Conservation (phyloP, 192 early-diverging fungal genomes). For the Coemansia sp. region DNA sequence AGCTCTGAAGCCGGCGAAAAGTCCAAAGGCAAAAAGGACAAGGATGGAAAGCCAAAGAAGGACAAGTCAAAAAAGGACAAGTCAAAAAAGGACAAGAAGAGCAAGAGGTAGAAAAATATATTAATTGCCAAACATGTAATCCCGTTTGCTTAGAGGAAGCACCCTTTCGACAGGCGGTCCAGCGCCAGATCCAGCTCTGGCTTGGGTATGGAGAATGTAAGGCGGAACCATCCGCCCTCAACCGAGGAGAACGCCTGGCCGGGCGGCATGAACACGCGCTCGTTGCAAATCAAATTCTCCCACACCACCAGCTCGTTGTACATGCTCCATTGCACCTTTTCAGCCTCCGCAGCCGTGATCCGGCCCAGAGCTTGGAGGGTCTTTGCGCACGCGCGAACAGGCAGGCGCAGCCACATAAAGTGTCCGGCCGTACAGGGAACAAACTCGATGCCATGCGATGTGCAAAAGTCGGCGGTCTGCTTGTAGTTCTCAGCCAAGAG, state of each 20-base stretch:
- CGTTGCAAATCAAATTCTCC: conserved; percentile 47
- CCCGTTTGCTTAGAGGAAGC: not conserved
- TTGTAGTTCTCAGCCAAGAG: conserved; percentile 61
- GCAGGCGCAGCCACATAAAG: conserved; percentile 67
- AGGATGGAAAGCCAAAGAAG: conserved; percentile 7
- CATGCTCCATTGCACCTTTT: conserved; percentile 23
- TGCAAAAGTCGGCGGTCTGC: conserved; percentile 42
- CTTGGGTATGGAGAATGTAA: conserved; percentile 62
- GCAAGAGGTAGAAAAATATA: conserved; percentile 11
- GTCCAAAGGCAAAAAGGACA: not conserved
- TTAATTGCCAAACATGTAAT: not conserved
- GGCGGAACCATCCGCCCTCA: conserved; percentile 67
- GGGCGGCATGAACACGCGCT: conserved; percentile 68
- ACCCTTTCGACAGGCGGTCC: conserved; percentile 48
- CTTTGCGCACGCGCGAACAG: conserved; percentile 22
- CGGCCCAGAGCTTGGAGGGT: conserved; percentile 48
- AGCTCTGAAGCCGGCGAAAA: not conserved
- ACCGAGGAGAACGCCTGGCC: conserved; percentile 68
- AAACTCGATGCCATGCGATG: conserved; percentile 56
- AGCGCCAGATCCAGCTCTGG: conserved; percentile 57
- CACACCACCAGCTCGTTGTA: conserved; percentile 60
- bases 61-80: not conserved
- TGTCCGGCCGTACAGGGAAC: conserved; percentile 69
- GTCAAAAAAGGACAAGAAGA: not conserved
- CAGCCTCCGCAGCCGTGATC: not conserved